A percentile compares a stretch with the other conserved stretches of the same genome.
These are phyloP conservation scores for Arabis hirsuta DNA, from an alignment of 345 rosid species.

Conservation along the genomic window DNA sequence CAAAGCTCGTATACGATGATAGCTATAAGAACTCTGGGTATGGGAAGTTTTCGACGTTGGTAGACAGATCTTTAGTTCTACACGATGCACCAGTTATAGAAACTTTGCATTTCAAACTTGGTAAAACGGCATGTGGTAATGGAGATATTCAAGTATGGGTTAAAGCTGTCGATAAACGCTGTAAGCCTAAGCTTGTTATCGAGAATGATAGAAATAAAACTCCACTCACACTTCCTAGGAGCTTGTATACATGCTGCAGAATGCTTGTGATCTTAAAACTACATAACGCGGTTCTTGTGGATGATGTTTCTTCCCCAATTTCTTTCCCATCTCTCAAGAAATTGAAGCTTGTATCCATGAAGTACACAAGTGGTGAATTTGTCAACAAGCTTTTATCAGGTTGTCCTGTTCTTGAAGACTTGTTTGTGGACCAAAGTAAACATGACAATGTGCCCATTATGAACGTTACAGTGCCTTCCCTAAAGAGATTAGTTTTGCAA, in stretches of 20 bases:
- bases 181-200: background rate
- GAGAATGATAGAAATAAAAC: background rate
- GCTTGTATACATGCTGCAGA: slow-evolving; percentile 1
- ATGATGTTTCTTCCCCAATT: background rate
- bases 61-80: slow-evolving; percentile 5
- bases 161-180: background rate
- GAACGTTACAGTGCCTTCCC: background rate
- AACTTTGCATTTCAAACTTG: slow-evolving; percentile 19
- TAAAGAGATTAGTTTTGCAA: background rate
- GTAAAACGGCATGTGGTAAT: background rate
- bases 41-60: background rate
- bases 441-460: slow-evolving; percentile 5
- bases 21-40: background rate
- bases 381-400: slow-evolving; percentile 10
- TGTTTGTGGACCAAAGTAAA: background rate
- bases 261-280: slow-evolving; percentile 21
- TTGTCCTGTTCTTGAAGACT: slow-evolving; percentile 25
- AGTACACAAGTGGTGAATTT: slow-evolving; percentile 5
- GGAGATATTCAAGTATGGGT: background rate
- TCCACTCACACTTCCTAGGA: background rate
- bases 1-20: background rate
- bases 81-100: slow-evolving; percentile 15
- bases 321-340: slow-evolving; percentile 16
- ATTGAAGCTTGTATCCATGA: background rate
- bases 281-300: background rate